Conservation (phyloP, 2,329 filamentous ascomycete species). For the Drechslera avenae region DNA sequence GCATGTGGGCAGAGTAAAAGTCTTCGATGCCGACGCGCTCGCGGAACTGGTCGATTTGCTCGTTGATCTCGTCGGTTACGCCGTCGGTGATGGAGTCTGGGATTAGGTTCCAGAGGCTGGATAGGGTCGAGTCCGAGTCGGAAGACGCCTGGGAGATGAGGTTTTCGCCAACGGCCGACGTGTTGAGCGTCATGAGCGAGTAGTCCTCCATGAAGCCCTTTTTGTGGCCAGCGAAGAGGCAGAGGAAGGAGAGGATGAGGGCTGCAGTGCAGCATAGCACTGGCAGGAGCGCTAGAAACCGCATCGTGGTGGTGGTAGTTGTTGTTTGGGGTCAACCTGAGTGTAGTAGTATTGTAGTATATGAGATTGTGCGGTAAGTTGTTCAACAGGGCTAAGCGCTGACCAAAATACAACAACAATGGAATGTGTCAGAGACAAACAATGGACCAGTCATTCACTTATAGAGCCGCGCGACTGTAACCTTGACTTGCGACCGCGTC, state of each 20-base stretch:
- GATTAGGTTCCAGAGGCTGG: constrained; percentile 43
- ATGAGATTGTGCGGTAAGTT: not conserved
- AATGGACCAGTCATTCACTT: constrained; percentile 9
- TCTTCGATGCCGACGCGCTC: constrained; percentile 60
- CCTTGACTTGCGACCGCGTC: constrained; percentile 1
- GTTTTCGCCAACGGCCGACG: constrained; percentile 58
- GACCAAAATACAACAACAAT: constrained; percentile 8
- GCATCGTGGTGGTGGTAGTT: constrained; percentile 45
- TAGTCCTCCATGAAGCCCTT: constrained; percentile 62
- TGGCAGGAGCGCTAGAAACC: constrained; percentile 56
- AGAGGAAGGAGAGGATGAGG: constrained; percentile 64
- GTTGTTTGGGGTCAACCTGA: too few relatives aligned
- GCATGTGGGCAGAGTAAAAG: constrained; percentile 66
- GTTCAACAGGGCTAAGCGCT: constrained; percentile 1
- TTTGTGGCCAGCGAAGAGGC: constrained; percentile 65
- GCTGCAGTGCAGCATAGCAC: constrained; percentile 58
- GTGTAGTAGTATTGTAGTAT: too few relatives aligned
- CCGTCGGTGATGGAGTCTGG: constrained; percentile 43
- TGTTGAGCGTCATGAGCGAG: constrained; percentile 65
- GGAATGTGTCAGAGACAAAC: not conserved
- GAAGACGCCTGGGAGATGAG: constrained; percentile 34
- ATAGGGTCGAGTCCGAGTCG: constrained; percentile 29
- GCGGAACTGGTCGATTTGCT: constrained; percentile 54
- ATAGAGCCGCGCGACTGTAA: constrained; percentile 8
- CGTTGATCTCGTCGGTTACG: constrained; percentile 39